phyloP scores from a whole-genome alignment of 352 stramenopile genomes.

The Phytophthora hibernalis region DNA sequence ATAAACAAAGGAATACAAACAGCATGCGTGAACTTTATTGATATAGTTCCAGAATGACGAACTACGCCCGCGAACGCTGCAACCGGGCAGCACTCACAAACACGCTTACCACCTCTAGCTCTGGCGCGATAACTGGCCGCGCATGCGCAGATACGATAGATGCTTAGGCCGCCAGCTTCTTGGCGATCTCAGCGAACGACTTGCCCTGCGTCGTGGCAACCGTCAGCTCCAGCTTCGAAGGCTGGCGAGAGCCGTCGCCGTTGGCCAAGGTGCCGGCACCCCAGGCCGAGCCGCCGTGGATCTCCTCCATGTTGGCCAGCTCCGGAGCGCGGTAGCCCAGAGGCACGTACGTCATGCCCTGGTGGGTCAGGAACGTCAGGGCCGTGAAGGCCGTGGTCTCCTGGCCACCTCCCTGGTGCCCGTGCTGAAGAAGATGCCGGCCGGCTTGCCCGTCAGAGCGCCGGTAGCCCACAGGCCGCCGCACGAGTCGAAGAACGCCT shows the following conservation, averaged over 20 bases:
- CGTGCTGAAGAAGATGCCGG: conserved; percentile 26
- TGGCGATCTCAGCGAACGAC: conserved; percentile 76
- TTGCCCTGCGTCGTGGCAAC: conserved; percentile 75
- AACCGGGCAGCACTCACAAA: neutral
- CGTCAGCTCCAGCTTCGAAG: conserved; percentile 72
- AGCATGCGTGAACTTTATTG: conserved; percentile 4
- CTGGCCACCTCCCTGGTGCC: conserved; percentile 21
- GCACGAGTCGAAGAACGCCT: conserved; percentile 31
- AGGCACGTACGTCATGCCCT: conserved; percentile 21
- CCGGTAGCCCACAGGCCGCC: conserved; percentile 17
- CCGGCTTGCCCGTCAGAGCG: conserved; percentile 15
- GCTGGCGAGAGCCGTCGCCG: conserved; percentile 45
- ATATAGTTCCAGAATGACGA: neutral
- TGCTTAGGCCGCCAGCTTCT: conserved; percentile 71
- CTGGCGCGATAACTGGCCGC: neutral
- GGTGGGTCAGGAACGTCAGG: conserved; percentile 25
- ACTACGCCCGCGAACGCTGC: neutral
- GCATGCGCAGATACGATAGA: conserved; percentile 7
- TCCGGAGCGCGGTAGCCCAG: conserved; percentile 20
- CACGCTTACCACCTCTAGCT: neutral
- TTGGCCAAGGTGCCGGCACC: conserved; percentile 10
- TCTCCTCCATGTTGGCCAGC: conserved; percentile 25
- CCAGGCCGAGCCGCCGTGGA: conserved; percentile 20
- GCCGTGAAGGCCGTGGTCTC: conserved; percentile 24
- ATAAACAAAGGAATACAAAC: neutral